Base-by-base conservation (phyloP, 1,139 yeast species). In the Hansenula sp. region DNA sequence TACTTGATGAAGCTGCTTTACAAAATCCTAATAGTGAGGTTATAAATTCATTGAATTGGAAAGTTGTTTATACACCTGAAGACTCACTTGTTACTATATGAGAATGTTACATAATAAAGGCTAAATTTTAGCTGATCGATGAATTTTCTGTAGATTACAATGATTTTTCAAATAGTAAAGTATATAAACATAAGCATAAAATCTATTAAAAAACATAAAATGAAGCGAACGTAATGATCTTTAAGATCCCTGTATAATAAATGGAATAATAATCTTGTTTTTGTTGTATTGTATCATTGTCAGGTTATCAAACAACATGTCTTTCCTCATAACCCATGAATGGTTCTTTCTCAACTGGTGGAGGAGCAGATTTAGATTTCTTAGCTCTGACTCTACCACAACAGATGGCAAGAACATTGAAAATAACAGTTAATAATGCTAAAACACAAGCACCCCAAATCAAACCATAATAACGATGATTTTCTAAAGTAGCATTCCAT, bases 51-150 rank as follows among this genome's bases (percentile, higher is more conserved):
- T 70, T 82, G 53, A 79, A 84, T 59, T 85, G 84, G 65, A 77
- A 84, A 56, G 66, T 84, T 44, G 80, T 86, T 5, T 82, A 71
- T 60, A 73, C 71, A 52, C 90, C 91, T 3, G 76, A 73, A 27
- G 84, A 76, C 51, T 66, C 81, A 31, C 63, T 79, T 15, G 36
- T 51, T 5, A 36, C 47, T 18, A 36, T 45, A 21, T 50, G 24
- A 31, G 17, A 4, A 16, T n/a, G n/a, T n/a, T n/a, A n/a, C n/a
- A n/a, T n/a, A n/a, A n/a, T n/a, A 21, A 17, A 31, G 13, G 16
- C 25, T 18, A 31, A n/a, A n/a, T n/a, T n/a, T n/a, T n/a, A n/a
- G n/a, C n/a, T n/a, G n/a, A n/a, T n/a, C n/a, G n/a, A n/a, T 27
- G 36, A 28, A 34, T 34, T 4, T 34, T 12, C 10, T 32, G 21